Base-by-base conservation (phyloP, 768 basidiomycete species). In the Lepiota venenata region DNA sequence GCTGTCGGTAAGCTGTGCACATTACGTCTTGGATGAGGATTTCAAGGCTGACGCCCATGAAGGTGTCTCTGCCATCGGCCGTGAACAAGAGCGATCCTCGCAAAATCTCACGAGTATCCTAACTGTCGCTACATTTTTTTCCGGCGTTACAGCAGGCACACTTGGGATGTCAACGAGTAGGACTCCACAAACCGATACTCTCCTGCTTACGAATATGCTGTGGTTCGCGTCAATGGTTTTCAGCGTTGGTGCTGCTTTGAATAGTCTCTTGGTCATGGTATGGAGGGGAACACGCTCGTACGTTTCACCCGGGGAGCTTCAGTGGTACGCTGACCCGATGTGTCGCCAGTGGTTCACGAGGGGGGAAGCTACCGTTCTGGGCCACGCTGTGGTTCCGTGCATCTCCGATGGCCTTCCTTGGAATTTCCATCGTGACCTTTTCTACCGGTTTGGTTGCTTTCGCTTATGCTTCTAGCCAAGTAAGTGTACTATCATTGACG, bases 71-170 rank as follows among this genome's bases (percentile, higher is more conserved):
- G 52, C 45, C 1, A 53, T 53, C 21, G 37, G n/a, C 9, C 37
- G 38, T 27, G 52, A 47, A 16, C 52, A 46, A 15, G 35, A 46
- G 15, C 52, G 52, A 14, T 45, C 52, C 25, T 53, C 52, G 8
- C 37, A 38, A 14, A 53, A 40, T 15, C 41, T 46, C 14, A 46
- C 45, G 6, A 60, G 54, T 16, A 38, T 67, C 16, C 57, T 61
- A 2, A 62, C 64, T 4, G 55, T 61, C 3, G 58, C 66, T 1
- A 67, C 64, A 9, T 66, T 69, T 46, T 68, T 69, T 53, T 68
- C 68, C 0, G 67, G 62, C 4, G 68, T 68, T 14, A 67, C 66
- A 8, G 67, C 65, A 18, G 63, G 60, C 6, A 63, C 41, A 11
- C 50, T 67, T 15, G 59, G 62, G 47, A 60, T 56, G 16, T 61